A percentile compares a stretch with the other conserved stretches of the same genome.
Evolutionary conservation across 2,329 filamentous ascomycete genomes (phyloP).

Genomic region (Anisogramma anomala): DNA sequence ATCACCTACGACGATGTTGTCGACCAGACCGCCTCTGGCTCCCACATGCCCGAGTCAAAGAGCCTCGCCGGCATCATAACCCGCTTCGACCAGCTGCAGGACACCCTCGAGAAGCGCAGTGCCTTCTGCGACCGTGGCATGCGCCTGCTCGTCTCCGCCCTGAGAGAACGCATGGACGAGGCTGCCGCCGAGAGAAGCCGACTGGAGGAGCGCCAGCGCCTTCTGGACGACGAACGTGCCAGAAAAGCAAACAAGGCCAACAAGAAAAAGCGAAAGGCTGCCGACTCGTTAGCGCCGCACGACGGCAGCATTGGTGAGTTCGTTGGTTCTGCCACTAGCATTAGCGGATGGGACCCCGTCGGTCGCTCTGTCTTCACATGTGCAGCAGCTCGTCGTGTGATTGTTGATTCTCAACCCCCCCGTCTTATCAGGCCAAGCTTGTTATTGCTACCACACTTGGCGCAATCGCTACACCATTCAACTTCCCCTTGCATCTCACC

Average conservation of each 20-base stretch:
- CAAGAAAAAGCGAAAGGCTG: constrained; percentile 68
- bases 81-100: constrained; percentile 51
- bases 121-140: constrained; percentile 62
- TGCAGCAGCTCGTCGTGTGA: neutral
- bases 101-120: constrained; percentile 55
- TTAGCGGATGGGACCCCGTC: no score
- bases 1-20: constrained; percentile 59
- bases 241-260: constrained; percentile 53
- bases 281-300: constrained; percentile 44
- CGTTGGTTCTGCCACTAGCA: no score
- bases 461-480: no score
- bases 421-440: neutral
- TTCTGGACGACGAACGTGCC: constrained; percentile 35
- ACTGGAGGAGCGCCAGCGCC: constrained; percentile 39
- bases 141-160: constrained; percentile 53
- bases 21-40: constrained; percentile 46
- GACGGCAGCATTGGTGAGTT: constrained; percentile 32
- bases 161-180: constrained; percentile 51
- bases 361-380: no score
- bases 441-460: neutral
- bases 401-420: neutral
- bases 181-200: constrained; percentile 31
- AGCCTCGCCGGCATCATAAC: constrained; percentile 52
- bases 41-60: constrained; percentile 50
- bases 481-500: no score